Evolutionary conservation across 2,329 filamentous ascomycete genomes (phyloP), one percentile per base, ranked within the genome.

Genomic region (Setomelanomma holmii): DNA sequence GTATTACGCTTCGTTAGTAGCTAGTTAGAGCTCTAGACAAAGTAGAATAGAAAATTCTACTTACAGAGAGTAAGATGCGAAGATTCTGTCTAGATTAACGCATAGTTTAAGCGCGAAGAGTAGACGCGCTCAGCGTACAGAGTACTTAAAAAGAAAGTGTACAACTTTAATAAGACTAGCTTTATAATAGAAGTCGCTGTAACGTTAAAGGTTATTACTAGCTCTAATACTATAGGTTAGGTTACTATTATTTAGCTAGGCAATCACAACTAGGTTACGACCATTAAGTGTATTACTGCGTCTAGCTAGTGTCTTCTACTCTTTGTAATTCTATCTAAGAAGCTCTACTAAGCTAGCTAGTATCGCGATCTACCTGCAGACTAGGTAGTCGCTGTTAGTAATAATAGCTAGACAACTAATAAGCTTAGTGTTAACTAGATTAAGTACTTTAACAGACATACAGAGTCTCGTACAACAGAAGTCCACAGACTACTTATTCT

Each of bases 121-220:
- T 21, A 55, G 38, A 57, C 45, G 33, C 38, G 42, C 30, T 27
- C 48, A 33, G 6, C 12, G 24, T 56, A 49, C 11, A 23, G 45
- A 5, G 49, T 53, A 22, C 33, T 44, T 24, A 33, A 53, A 41
- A 19, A 38, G 16, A 47, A 59, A 53, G 50, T 43, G 16, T 64
- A 58, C 34, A 64, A 64, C 49, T 61, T 61, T 51, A 42, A 64
- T 51, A 58, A 73, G 58, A 71, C n/a, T n/a, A n/a, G n/a, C n/a
- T n/a, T n/a, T n/a, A n/a, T n/a, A n/a, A n/a, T n/a, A n/a, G n/a
- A n/a, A 38, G 43, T 69, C 5, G 66, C 69, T 50, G 44, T 7
- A 3, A 36, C 49, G 5, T 42, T 27, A 8, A 66, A 54, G 34
- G 51, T 54, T 20, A 30, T 55, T 20, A 58, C 22, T 42, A 58